Base-by-base conservation (phyloP, 768 basidiomycete species). In the Trametes gibbosa region DNA sequence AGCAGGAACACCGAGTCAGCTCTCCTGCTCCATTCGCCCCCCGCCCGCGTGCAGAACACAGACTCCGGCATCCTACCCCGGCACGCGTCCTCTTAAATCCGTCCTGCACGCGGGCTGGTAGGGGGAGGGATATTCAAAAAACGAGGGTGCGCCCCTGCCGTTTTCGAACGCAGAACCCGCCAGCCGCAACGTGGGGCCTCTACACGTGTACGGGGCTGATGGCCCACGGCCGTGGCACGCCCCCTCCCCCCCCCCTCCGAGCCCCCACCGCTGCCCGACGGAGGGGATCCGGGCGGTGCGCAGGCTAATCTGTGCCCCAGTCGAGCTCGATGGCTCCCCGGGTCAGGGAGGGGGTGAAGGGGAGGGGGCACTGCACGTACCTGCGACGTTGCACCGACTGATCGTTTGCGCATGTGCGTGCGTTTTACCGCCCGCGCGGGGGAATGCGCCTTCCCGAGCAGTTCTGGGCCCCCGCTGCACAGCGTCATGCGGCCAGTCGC, bases 191-290 rank as follows among this genome's bases (percentile, higher is more conserved):
- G 59, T 60, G 59, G 59, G 23, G 40, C 25, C 13, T 46, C 21
- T 52, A 50, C 59, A 60, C 59, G 59, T 60, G 59, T 54, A 25
- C 59, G 53, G 58, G 46, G 39, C 59, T 60, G 59, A 49, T 53
- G 53, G 54, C 59, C 37, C 13, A 10, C 29, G 10, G 16, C 6
- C 59, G 59, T 60, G 55, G 55, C 47, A 42, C 45, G 47, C 37
- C 47, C 17, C 34, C 29, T 56, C 54, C 19, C 46, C 48, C 42
- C 37, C n/a, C 29, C 29, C 5, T 32, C 29, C 29, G 29, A 32
- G 29, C 10, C 29, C 29, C 29, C 29, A 32, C 29, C 47, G 25
- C 55, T 49, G 55, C 55, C 55, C 55, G 39, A 56, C 12, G 7
- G 39, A 19, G 29, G 40, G 55, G 55, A 49, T 49, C 47, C 47